Evolutionary conservation across 2,329 filamentous ascomycete genomes (phyloP), one percentile per base, ranked within the genome.

Genomic region (Fusarium verticillioides): DNA sequence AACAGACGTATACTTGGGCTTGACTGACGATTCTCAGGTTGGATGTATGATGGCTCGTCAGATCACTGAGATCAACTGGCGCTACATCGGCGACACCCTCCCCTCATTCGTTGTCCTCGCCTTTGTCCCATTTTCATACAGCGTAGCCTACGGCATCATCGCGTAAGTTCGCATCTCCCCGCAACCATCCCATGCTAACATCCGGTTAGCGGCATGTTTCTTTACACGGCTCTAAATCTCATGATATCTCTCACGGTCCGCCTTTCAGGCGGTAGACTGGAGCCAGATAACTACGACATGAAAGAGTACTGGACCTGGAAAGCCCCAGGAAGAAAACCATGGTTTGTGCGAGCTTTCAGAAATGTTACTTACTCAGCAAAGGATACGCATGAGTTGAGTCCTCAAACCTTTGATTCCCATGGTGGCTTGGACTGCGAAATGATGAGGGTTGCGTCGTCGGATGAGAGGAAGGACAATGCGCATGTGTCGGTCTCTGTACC

Each of bases 61-160:
- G 2, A 91, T 92, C 10, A 89, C 88, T 16, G 91, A 95, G 72
- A 94, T 96, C 83, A 96, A 96, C 85, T 96, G 93, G 93, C 85
- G 86, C 21, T 96, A 96, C 81, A 86, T 93, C 53, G 93, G 93
- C 56, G 93, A 96, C 79, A 90, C 92, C 0, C 87, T 96, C 30
- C 93, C 93, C 0, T 93, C 93, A 3, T 96, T 96, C 82, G 83
- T 95, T 37, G 94, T 92, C 23, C 91, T 96, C 63, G 89, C 91
- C 63, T 84, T 94, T 66, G 95, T 96, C 91, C 93, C 93, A 1
- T 95, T 95, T 82, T 94, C 92, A 3, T 96, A 95, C 83, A 93
- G 89, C 40, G 95, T 96, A 75, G 93, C 93, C 5, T 93, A 96
- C 76, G 93, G 94, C 30, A 86, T 96, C 11, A 95, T 96, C 72